A percentile compares a stretch with the other conserved stretches of the same genome.
Evolutionary conservation across 805 yeast genomes (phyloP).

Genomic region (Candida krabiensis): DNA sequence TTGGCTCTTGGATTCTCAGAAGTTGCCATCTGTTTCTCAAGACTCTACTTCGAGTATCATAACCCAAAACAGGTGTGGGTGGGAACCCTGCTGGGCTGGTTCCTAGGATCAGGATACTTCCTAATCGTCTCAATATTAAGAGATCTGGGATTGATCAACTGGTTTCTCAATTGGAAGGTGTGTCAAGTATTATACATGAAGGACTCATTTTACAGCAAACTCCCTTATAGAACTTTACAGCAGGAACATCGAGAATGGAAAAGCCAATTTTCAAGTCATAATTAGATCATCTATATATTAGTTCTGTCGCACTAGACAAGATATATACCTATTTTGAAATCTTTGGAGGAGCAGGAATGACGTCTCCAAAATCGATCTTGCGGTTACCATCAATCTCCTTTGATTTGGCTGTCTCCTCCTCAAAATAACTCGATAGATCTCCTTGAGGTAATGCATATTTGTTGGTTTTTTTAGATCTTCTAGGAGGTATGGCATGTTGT

Average conservation of each 20-base stretch:
- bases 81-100: conserved; percentile 65
- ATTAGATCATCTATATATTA: too few species aligned
- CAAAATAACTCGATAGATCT: conserved; percentile 39
- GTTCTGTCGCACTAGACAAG: too few species aligned
- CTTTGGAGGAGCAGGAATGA: conserved; percentile 38
- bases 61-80: conserved; percentile 67
- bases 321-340: not conserved
- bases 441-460: conserved; percentile 14
- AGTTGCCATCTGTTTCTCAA: conserved; percentile 57
- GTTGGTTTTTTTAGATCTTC: conserved; percentile 16
- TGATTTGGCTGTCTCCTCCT: conserved; percentile 42
- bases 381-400: conserved; percentile 37
- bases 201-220: conserved; percentile 46
- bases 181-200: conserved; percentile 52
- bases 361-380: conserved; percentile 18
- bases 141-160: conserved; percentile 65
- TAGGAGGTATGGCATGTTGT: too few species aligned
- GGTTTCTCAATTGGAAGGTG: conserved; percentile 61
- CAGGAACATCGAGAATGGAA: conserved; percentile 29
- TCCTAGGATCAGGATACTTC: conserved; percentile 61
- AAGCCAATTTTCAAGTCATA: too few species aligned
- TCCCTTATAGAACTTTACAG: conserved; percentile 11
- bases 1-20: conserved; percentile 29
- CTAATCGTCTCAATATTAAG: conserved; percentile 52
- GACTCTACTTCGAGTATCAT: conserved; percentile 82